Evolutionary conservation across 257 asterid species (phyloP).

Genomic region (Hygrophila difformis): DNA sequence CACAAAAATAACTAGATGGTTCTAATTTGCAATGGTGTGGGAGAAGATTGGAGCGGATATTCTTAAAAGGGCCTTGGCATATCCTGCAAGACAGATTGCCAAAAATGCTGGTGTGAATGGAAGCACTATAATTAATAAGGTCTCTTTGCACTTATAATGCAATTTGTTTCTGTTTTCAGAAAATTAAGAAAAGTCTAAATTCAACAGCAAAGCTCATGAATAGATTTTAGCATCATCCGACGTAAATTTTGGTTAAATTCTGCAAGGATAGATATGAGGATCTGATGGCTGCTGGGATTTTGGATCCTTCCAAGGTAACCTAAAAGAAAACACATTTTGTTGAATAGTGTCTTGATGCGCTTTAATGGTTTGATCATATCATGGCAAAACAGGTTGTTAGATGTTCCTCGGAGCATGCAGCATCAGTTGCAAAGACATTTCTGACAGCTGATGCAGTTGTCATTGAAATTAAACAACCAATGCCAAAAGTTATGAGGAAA

Average conservation of each 20-base stretch:
- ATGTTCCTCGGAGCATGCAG: constrained; percentile 82
- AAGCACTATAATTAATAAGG: constrained; percentile 55
- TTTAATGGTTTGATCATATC: no score
- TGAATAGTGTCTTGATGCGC: neutral
- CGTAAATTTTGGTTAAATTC: constrained; percentile 67
- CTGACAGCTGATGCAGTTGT: constrained; percentile 74
- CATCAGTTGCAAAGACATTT: constrained; percentile 65
- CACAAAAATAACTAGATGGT: neutral
- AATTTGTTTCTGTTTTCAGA: neutral
- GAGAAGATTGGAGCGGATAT: constrained; percentile 83
- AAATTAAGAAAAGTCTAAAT: neutral
- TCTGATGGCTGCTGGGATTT: constrained; percentile 68
- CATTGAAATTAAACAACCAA: constrained; percentile 50
- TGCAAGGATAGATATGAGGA: constrained; percentile 71
- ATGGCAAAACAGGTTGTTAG: constrained; percentile 50
- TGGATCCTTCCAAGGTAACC: constrained; percentile 78
- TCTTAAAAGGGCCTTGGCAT: constrained; percentile 54
- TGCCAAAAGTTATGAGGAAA: constrained; percentile 19
- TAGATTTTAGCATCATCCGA: constrained; percentile 60
- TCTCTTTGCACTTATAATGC: constrained; percentile 4
- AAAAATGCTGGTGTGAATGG: constrained; percentile 81
- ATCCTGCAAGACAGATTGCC: constrained; percentile 79
- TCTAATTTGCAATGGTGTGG: neutral
- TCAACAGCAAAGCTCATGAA: neutral
- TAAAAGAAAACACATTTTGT: neutral